Conservation (phyloP, 345 rosid genomes). For the Populus alba region DNA sequence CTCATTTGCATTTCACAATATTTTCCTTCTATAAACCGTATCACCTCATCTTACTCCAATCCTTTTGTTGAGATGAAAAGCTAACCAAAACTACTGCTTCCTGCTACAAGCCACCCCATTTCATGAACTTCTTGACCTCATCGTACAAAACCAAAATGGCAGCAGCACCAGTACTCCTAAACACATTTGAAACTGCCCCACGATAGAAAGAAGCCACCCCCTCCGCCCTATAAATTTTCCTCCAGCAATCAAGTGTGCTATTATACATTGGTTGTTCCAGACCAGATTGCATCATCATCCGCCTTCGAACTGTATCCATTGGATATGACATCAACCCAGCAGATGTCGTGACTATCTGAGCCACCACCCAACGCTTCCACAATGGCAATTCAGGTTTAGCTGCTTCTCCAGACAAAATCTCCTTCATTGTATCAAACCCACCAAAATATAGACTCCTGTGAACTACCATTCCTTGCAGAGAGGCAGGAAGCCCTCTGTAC, state of each 20-base stretch:
- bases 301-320: slow-evolving; percentile 78
- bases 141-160: slow-evolving; percentile 88
- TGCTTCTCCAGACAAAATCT: slow-evolving; percentile 55
- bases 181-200: slow-evolving; percentile 79
- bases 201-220: slow-evolving; percentile 82
- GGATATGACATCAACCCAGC: slow-evolving; percentile 89
- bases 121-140: slow-evolving; percentile 81
- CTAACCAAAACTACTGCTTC: slow-evolving; percentile 6
- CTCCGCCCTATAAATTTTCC: slow-evolving; percentile 62
- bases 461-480: slow-evolving; percentile 78
- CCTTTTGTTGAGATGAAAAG: slow-evolving; percentile 3
- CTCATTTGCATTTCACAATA: slow-evolving; percentile 19
- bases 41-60: slow-evolving; percentile 23
- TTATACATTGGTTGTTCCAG: slow-evolving; percentile 66
- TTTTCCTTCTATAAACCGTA: slow-evolving; percentile 17
- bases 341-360: slow-evolving; percentile 85
- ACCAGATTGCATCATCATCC: slow-evolving; percentile 99
- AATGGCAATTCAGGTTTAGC: slow-evolving; percentile 53
- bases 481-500: slow-evolving; percentile 90
- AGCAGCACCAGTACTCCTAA: slow-evolving; percentile 88
- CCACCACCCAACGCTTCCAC: slow-evolving; percentile 87
- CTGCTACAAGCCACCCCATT: slow-evolving; percentile 61
- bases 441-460: slow-evolving; percentile 90
- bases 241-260: slow-evolving; percentile 80
- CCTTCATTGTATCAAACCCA: slow-evolving; percentile 89